Conservation (phyloP, 176 grass and related monocot genomes). For the Guadua angustifolia region DNA sequence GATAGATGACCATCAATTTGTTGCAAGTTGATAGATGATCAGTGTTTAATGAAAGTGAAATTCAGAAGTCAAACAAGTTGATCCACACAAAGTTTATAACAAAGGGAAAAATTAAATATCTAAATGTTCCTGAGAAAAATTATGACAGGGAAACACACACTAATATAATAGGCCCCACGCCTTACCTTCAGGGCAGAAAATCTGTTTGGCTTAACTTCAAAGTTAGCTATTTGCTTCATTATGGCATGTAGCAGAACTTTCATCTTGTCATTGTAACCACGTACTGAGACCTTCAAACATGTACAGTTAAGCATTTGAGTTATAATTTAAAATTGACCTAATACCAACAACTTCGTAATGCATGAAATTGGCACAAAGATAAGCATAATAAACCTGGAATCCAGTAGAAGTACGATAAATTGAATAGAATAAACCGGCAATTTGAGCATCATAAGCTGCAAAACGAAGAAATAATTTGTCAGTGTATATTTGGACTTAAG, state of each 20-base stretch:
- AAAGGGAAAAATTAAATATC: not conserved
- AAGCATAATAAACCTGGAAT: slow-evolving; percentile 66
- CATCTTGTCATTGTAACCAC: slow-evolving; percentile 97
- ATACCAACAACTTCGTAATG: slow-evolving; percentile 23
- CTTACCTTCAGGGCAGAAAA: slow-evolving; percentile 91
- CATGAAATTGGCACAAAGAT: slow-evolving; percentile 37
- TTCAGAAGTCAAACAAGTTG: not conserved
- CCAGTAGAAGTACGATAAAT: slow-evolving; percentile 62
- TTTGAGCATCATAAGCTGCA: slow-evolving; percentile 91
- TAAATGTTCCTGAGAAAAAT: not conserved
- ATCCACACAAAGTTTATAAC: slow-evolving; percentile 20
- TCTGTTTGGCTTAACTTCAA: slow-evolving; percentile 87
- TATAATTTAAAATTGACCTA: slow-evolving; percentile 1
- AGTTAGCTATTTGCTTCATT: slow-evolving; percentile 71
- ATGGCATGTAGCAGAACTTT: slow-evolving; percentile 79
- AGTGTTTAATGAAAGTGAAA: slow-evolving; percentile 13
- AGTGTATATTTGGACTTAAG: slow-evolving; percentile 14
- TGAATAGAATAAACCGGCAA: slow-evolving; percentile 81
- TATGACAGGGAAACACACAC: slow-evolving; percentile 31
- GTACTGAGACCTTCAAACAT: slow-evolving; percentile 63
- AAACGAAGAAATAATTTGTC: slow-evolving; percentile 31
- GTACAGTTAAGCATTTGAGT: slow-evolving; percentile 11
- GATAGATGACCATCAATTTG: not conserved
- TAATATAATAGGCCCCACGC: slow-evolving; percentile 16
- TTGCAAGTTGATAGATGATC: slow-evolving; percentile 2